Percentiles rank a stretch among this genome's conserved stretches.
Conservation (phyloP, 208 protist species). For the Crithidia expoeki region DNA sequence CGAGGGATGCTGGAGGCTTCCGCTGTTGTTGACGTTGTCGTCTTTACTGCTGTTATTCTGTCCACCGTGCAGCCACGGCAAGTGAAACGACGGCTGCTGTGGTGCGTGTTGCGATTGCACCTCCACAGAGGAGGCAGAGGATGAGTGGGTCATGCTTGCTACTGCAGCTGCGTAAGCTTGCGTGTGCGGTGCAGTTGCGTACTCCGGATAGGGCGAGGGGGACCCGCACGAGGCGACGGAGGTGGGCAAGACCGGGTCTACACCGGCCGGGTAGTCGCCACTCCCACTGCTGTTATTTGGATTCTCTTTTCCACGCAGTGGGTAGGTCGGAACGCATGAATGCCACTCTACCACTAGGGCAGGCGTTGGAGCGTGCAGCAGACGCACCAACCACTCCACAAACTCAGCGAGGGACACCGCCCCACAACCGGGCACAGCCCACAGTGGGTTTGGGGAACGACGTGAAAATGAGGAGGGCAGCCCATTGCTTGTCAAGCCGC, state of each 20-base stretch:
- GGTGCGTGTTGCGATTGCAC: neutral
- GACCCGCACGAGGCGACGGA: neutral
- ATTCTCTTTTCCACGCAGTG: neutral
- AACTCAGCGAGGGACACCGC: conserved; percentile 38
- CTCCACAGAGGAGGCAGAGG: conserved; percentile 5
- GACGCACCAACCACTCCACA: conserved; percentile 51
- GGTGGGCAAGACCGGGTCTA: neutral
- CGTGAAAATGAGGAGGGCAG: too few species aligned
- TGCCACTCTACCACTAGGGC: conserved; percentile 68
- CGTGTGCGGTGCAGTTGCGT: neutral
- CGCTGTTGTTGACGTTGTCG: neutral
- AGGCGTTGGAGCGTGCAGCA: conserved; percentile 48
- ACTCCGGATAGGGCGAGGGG: neutral
- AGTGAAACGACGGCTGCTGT: neutral
- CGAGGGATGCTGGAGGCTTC: neutral
- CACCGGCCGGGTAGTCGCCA: neutral
- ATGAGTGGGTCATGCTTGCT: neutral
- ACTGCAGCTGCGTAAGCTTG: neutral
- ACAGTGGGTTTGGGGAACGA: neutral
- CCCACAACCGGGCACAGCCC: conserved; percentile 12
- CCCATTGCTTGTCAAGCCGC: neutral
- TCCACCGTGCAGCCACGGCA: neutral
- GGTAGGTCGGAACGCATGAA: neutral
- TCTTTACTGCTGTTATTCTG: neutral
- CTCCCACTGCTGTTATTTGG: neutral